Evolutionary conservation across 2,329 filamentous ascomycete genomes (phyloP), one percentile per base, ranked within the genome.

Genomic region (Pseudogymnoascus sp.): DNA sequence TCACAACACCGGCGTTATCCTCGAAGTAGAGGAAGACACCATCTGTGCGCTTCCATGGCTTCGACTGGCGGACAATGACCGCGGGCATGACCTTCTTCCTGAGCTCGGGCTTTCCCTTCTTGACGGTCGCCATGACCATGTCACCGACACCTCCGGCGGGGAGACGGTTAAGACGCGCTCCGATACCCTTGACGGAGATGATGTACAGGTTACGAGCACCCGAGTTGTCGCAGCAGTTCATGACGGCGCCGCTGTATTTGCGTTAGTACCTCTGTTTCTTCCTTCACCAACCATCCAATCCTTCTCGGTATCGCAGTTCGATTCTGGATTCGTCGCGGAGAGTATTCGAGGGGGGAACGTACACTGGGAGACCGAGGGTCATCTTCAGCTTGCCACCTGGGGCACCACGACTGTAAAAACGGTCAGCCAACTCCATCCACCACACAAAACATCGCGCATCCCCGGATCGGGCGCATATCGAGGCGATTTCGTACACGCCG

Each of bases 41-140:
- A 79, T 99, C 94, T 73, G 90, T 89, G 79, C 94, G 88, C 86
- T 94, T 92, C 94, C 94, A 99, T 75, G 94, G 94, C 88, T 99
- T 99, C 84, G 89, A 90, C 85, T 97, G 94, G 79, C 94, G 86
- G 78, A 97, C 93, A 77, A 99, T 94, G 77, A 99, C 93, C 75
- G 94, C 94, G 73, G 94, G 94, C 92, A 99, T 96, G 80, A 99
- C 94, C 90, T 99, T 99, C 90, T 99, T 99, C 81, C 95, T 87
- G 77, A 99, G 85, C 83, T 99, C 95, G 69, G 95, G 95, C 91
- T 99, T 99, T 83, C 95, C 94, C 90, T 99, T 97, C 91, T 99
- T 97, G 83, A 97, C 94, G 71, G 94, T 97, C 71, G 93, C 93
- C 92, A 99, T 97, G 78, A 97, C 94, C 94, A 97, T 97, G 85